phyloP scores from a whole-genome alignment of 148 eudicot genomes.

The Spergularia marina region DNA sequence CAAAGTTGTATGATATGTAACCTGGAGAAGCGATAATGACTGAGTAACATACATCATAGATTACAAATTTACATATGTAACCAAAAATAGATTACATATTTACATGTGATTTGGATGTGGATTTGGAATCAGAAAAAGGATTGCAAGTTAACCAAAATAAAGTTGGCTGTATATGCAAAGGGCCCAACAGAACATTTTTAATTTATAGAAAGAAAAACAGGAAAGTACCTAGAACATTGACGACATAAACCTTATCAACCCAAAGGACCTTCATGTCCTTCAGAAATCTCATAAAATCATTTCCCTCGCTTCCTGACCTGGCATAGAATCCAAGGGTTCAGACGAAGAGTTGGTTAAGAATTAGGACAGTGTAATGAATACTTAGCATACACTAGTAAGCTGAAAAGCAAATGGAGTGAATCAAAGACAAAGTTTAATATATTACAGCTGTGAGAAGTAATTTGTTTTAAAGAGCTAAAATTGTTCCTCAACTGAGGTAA shows the following conservation, averaged over 20 bases:
- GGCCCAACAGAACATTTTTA: conserved; percentile 6
- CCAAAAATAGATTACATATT: no score
- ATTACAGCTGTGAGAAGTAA: no score
- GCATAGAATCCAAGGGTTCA: conserved; percentile 21
- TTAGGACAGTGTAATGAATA: background rate
- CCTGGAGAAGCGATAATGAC: conserved; percentile 42
- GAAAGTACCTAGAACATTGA: conserved; percentile 78
- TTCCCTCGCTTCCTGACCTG: conserved; percentile 35
- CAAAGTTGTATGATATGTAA: conserved; percentile 87
- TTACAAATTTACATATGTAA: background rate
- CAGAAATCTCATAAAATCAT: conserved; percentile 44
- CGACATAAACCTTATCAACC: conserved; percentile 59
- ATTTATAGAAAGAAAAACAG: conserved; percentile 16
- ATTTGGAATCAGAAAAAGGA: background rate
- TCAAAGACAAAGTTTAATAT: background rate
- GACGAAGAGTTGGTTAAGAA: background rate
- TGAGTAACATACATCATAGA: background rate
- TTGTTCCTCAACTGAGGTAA: no score
- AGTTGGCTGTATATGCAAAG: background rate
- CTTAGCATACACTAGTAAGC: background rate
- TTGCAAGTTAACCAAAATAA: background rate
- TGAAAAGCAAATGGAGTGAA: background rate
- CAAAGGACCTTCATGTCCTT: conserved; percentile 72
- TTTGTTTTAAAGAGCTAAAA: no score
- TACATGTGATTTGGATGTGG: background rate